Base-by-base conservation (phyloP, 768 basidiomycete genomes). In the Phylloporus sp. region DNA sequence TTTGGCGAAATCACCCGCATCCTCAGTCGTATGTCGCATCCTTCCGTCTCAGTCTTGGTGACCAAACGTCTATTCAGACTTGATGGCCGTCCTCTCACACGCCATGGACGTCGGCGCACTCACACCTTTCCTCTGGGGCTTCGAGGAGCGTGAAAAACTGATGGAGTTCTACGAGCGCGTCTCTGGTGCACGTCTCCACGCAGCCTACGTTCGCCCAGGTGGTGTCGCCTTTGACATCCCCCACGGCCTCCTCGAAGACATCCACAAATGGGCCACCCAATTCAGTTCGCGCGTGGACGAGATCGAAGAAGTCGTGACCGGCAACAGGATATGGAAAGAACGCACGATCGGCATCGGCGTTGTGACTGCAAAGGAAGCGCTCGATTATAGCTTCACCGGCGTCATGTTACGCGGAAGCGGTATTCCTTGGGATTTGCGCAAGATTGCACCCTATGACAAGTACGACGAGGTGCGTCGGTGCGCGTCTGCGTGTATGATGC, bases 141-240 rank as follows among this genome's bases (percentile, higher is more conserved):
- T 98, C 76, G 95, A 98, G 70, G 95, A 99, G 69, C 91, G 95
- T 46, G 95, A 98, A 73, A 99, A 99, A 75, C 82, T 98, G 53
- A 98, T 98, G 95, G 95, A 99, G 65, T 99, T 98, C 71, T 99
- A 99, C 67, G 95, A 99, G 71, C 92, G 95, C 46, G 95, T 98
- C 32, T 97, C 94, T 9, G 95, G 95, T 54, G 95, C 95, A 5
- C 93, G 95, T 45, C 78, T 99, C 60, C 95, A 99, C 61, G 84
- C 92, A 6, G 95, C 95, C n/a, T 99, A 97, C 65, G 86, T 97
- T 38, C 87, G 95, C 50, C 95, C 95, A 2, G 95, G 95, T 50
- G 95, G 95, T 58, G 95, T 99, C 38, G 95, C 95, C 2, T 98
- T 93, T 63, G 95, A 99, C 62, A 75, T 99, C 36, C 95, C 95